Base-by-base conservation (phyloP, 805 yeast genomes). In the Limtongia smithiae region DNA sequence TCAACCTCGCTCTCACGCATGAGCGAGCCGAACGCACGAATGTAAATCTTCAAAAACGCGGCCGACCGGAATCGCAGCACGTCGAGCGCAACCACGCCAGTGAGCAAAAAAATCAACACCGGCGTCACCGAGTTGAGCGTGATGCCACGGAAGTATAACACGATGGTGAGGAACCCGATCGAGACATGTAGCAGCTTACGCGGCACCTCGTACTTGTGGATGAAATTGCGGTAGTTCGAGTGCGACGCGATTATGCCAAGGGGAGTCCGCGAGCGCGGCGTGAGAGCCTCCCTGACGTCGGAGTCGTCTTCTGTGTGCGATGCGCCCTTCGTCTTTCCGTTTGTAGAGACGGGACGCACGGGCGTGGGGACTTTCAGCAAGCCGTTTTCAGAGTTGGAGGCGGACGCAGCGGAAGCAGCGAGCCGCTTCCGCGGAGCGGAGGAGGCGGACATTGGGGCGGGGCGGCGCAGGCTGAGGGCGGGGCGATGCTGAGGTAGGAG, bases 141-240 rank as follows among this genome's bases (percentile, higher is more conserved):
- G 9, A 75, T 70, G 8, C 90, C 89, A 36, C 68, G 63, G 0
- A 84, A 75, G 65, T 89, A 91, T 30, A 87, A 69, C 60, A 76
- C 83, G 34, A 93, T 67, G 1, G 97, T 82, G 37, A 90, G 59
- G 55, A 89, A 76, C 0, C 97, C 98, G 41, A 90, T 88, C 1
- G 93, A 83, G 7, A 91, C 85, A 66, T 93, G 98, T 51, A 93
- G 79, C 2, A 78, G 69, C 66, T 93, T 93, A 62, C 98, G 78
- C 3, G 95, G 94, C 15, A 93, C 71, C 68, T 93, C 98, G 63
- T 93, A 89, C 62, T 84, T 84, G 32, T 82, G 78, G 43, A 83
- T 68, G 60, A 83, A 81, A 11, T 36, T 33, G 25, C 59, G 36
- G 41, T 59, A 59, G 32, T 41, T 41, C 30, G 48, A 41, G 28